Percentiles rank a stretch among this genome's conserved stretches.
Evolutionary conservation across 1,284 basidiomycete species (phyloP).

Genomic region (Takashimella koratensis): DNA sequence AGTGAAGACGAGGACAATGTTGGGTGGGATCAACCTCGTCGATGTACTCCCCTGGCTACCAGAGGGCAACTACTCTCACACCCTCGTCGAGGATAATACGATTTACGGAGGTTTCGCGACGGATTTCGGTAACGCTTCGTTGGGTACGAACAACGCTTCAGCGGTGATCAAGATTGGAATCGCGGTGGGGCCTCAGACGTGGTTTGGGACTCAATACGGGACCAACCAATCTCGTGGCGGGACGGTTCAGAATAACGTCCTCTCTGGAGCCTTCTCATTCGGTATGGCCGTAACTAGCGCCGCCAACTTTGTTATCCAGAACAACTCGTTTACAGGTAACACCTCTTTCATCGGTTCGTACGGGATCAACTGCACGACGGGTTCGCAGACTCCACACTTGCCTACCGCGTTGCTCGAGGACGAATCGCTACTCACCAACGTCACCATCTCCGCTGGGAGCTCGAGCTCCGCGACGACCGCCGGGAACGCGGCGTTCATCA

Average conservation of each 20-base stretch:
- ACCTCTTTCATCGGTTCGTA: slow-evolving; percentile 69
- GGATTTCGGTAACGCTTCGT: slow-evolving; percentile 17
- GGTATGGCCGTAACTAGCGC: slow-evolving; percentile 59
- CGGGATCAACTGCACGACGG: slow-evolving; percentile 64
- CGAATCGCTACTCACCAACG: slow-evolving; percentile 16
- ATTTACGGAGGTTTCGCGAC: slow-evolving; percentile 49
- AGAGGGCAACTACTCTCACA: slow-evolving; percentile 63
- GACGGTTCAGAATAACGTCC: slow-evolving; percentile 60
- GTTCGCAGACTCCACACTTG: slow-evolving; percentile 48
- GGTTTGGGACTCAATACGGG: slow-evolving; percentile 63
- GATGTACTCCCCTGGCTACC: slow-evolving; percentile 65
- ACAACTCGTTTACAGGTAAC: slow-evolving; percentile 65
- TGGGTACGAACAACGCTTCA: slow-evolving; percentile 27
- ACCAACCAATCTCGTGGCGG: slow-evolving; percentile 61
- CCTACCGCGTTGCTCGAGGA: slow-evolving; percentile 31
- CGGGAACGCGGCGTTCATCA: slow-evolving; percentile 13
- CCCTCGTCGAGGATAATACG: slow-evolving; percentile 66
- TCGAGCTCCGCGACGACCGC: slow-evolving; percentile 6
- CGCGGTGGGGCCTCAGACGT: slow-evolving; percentile 65
- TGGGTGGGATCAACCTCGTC: slow-evolving; percentile 74
- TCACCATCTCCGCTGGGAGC: slow-evolving; percentile 21
- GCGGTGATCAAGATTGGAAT: slow-evolving; percentile 44
- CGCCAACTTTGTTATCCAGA: slow-evolving; percentile 62
- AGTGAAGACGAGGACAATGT: slow-evolving; percentile 61
- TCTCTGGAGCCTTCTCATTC: slow-evolving; percentile 60